Evolutionary conservation across 2,329 filamentous ascomycete species (phyloP), one percentile per base, ranked within the genome.

Genomic region (Fusarium beomiforme): DNA sequence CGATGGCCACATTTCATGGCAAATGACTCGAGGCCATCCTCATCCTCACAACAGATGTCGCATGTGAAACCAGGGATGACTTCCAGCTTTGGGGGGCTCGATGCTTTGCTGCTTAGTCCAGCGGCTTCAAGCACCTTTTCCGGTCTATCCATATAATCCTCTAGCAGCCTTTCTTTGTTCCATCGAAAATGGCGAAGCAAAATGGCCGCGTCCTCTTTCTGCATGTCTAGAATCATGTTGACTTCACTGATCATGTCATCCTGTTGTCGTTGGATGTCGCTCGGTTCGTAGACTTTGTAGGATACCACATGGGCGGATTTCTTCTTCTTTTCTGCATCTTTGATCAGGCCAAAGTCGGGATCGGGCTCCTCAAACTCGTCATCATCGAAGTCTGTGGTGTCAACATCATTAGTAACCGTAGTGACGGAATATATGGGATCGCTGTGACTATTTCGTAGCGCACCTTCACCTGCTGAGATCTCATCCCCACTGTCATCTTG

Each of bases 31-130:
- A 98, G 83, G 2, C 88, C 90, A 1, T 90, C 86, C 23, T 88
- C 92, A 72, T 99, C 96, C 77, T 98, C 95, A 81, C 93, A 98
- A 84, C 96, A 99, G 71, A 99, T 99, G 68, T 97, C 94, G 82
- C 96, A 99, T 76, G 89, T 86, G 80, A 99, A 99, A 12, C 91
- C 94, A 17, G 89, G 86, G 21, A 95, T 83, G 19, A 86, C 84
- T 78, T 95, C 89, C 6, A 97, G 87, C 77, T 89, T 91, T 4
- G 93, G 92, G 14, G 87, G 85, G 14, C 84, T 83, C 3, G 84
- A 83, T n/a, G 88, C 85, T 66, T 85, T 89, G 59, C 90, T 88
- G 37, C 91, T 92, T 33, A 99, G 83, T 1, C 96, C 96, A 17
- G 95, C 95, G 67, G 90, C 91, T 76, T 97, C 94, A 36, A 98